Evolutionary conservation across 768 basidiomycete species (phyloP).

Genomic region (Chlorophyllum brunneum): DNA sequence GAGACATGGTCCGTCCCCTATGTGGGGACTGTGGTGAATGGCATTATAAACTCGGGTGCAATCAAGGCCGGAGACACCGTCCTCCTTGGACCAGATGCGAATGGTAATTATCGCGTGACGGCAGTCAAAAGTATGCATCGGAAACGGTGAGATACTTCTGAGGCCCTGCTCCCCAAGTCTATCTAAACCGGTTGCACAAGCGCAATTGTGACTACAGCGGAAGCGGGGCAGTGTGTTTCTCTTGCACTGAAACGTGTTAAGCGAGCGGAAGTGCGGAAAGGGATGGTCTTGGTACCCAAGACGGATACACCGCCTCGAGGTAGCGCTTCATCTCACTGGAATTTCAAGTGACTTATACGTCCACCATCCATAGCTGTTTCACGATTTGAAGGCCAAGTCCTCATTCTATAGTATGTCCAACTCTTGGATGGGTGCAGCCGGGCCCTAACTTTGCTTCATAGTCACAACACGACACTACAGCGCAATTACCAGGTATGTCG

Average conservation of each 20-base stretch:
- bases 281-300: conserved; percentile 88
- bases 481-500: conserved; percentile 80
- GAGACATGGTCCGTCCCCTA: conserved; percentile 89
- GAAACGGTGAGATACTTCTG: conserved; percentile 55
- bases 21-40: conserved; percentile 82
- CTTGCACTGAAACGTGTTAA: conserved; percentile 89
- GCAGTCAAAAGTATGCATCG: conserved; percentile 90
- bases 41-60: conserved; percentile 73
- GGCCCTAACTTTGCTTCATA: conserved; percentile 23
- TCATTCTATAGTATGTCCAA: conserved; percentile 79
- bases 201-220: conserved; percentile 76
- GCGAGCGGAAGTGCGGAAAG: conserved; percentile 80
- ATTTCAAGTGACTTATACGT: conserved; percentile 6
- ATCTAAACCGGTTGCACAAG: conserved; percentile 30
- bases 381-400: conserved; percentile 89
- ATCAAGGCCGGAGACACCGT: conserved; percentile 79
- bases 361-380: conserved; percentile 51
- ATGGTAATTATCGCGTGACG: conserved; percentile 81
- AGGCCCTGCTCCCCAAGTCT: not conserved
- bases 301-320: conserved; percentile 76
- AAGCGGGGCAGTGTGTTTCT: conserved; percentile 95
- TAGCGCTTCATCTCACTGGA: conserved; percentile 23
- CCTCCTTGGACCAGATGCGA: conserved; percentile 87
- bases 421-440: not conserved
- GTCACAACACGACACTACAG: conserved; percentile 91